phyloP scores from a whole-genome alignment of 495 filamentous ascomycete genomes.

The Saxispiralis lemnorum region DNA sequence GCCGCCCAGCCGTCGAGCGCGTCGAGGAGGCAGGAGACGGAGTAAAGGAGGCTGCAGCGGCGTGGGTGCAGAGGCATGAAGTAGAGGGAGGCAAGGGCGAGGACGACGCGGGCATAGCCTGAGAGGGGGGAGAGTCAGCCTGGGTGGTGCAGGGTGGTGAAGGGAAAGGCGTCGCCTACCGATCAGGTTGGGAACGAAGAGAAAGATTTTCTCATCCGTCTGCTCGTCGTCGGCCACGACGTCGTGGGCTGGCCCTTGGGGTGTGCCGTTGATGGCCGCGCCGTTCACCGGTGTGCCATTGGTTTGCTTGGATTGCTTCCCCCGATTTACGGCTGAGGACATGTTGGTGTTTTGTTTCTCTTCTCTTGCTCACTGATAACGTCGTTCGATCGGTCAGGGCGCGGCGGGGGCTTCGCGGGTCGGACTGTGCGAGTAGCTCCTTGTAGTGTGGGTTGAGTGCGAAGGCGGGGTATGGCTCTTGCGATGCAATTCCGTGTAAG shows the following conservation, averaged over 20 bases:
- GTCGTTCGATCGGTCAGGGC: no score
- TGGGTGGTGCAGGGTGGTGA: neutral
- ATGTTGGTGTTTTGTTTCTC: no score
- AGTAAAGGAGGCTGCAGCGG: conserved; percentile 83
- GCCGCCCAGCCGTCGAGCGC: conserved; percentile 86
- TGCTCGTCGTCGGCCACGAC: conserved; percentile 10
- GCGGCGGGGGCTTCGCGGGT: no score
- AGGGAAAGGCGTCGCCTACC: conserved; percentile 35
- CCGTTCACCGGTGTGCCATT: neutral
- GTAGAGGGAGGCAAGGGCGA: conserved; percentile 83
- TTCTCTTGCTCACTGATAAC: no score
- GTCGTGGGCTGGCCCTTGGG: neutral
- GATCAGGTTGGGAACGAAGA: conserved; percentile 90
- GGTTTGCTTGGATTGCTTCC: neutral
- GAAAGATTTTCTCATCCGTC: conserved; percentile 68
- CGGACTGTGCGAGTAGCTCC: no score
- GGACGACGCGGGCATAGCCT: conserved; percentile 81
- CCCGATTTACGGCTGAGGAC: no score
- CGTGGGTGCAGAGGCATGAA: conserved; percentile 96
- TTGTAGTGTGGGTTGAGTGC: no score
- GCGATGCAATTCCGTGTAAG: no score
- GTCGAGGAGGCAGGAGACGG: conserved; percentile 80
- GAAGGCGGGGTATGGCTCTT: no score
- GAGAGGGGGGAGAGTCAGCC: conserved; percentile 4
- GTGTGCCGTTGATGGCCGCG: neutral